Evolutionary conservation across 129 eudicot species (phyloP).

Genomic region (Lactuca saligna): DNA sequence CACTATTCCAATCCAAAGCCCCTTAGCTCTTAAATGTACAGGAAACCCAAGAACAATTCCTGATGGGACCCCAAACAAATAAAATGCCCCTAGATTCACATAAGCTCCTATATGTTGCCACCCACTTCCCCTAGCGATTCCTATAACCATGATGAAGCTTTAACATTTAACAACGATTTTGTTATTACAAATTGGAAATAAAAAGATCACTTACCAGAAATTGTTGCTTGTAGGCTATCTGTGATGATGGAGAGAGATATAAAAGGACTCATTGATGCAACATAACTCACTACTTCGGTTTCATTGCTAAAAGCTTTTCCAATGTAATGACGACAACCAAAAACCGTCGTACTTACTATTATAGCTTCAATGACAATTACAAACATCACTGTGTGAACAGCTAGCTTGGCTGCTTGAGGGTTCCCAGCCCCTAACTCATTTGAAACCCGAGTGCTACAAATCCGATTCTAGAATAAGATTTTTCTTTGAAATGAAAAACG

Average conservation of each 20-base stretch:
- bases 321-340: conserved; percentile 20
- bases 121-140: conserved; percentile 60
- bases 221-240: conserved; percentile 48
- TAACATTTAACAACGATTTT: conserved; percentile 2
- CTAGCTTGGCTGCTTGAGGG: conserved; percentile 42
- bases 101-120: conserved; percentile 67
- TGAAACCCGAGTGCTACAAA: conserved; percentile 50
- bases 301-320: conserved; percentile 43
- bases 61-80: conserved; percentile 49
- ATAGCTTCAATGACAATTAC: conserved; percentile 31
- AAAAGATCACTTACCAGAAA: conserved; percentile 38
- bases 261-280: conserved; percentile 42
- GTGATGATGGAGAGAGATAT: conserved; percentile 39
- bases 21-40: too few species aligned
- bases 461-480: background rate
- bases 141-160: conserved; percentile 10
- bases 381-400: conserved; percentile 31
- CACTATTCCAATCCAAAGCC: too few species aligned
- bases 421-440: conserved; percentile 65
- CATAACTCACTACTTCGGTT: conserved; percentile 37
- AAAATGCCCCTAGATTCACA: conserved; percentile 47
- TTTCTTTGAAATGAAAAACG: background rate
- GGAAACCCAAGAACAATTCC: conserved; percentile 12
- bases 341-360: conserved; percentile 26
- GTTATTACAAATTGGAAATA: background rate